phyloP scores from a whole-genome alignment of 2,329 filamentous ascomycete species.

The Fusarium pseudonygamai region DNA sequence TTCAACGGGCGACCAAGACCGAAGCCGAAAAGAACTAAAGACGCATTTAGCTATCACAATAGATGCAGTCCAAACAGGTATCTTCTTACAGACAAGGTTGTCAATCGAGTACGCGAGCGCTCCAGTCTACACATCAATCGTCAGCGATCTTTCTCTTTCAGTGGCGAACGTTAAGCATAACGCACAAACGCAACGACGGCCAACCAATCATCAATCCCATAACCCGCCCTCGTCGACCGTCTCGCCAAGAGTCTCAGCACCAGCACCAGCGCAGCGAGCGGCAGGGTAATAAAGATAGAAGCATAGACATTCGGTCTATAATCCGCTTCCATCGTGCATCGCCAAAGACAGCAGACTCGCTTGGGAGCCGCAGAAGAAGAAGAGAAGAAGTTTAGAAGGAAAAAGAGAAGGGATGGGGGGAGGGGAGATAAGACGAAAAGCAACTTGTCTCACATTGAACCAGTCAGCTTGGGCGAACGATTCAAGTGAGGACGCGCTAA shows the following conservation, averaged over 20 bases:
- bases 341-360: not conserved
- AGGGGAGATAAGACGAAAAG: not conserved
- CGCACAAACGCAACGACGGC: constrained; percentile 32
- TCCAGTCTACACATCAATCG: not conserved
- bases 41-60: not conserved
- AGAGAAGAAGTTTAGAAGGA: constrained; percentile 5
- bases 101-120: constrained; percentile 17
- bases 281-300: constrained; percentile 28
- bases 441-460: constrained; percentile 7
- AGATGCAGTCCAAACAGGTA: accelerated
- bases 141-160: not conserved
- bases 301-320: constrained; percentile 25
- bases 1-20: constrained; percentile 21
- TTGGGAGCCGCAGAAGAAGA: not conserved
- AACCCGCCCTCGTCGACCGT: constrained; percentile 25
- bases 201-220: constrained; percentile 33
- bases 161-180: not conserved
- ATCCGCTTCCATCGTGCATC: constrained; percentile 24
- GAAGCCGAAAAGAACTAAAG: not conserved
- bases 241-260: constrained; percentile 28
- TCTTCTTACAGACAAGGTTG: constrained; percentile 9
- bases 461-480: constrained; percentile 1
- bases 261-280: constrained; percentile 26
- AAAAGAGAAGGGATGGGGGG: not conserved
- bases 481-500: not conserved